Conservation (phyloP, 2,329 filamentous ascomycete genomes). For the Emmonsia crescens region DNA sequence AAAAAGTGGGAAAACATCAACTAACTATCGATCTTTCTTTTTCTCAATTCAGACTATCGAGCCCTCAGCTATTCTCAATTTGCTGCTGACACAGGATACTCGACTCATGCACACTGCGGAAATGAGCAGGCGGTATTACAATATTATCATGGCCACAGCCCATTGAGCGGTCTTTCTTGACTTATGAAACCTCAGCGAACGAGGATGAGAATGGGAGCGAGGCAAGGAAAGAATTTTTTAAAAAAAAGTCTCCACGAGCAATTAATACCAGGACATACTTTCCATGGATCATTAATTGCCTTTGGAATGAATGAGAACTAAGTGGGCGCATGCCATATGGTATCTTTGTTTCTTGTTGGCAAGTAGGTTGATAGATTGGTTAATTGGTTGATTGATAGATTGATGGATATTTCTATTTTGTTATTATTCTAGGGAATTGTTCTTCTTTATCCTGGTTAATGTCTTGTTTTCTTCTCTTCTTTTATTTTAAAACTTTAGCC, state of each 20-base stretch:
- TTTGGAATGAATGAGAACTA: neutral
- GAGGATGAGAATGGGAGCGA: neutral
- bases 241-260: too few relatives aligned
- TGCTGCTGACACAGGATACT: slow-evolving; percentile 57
- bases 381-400: neutral
- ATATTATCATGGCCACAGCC: slow-evolving; percentile 45
- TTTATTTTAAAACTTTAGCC: neutral
- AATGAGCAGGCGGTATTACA: slow-evolving; percentile 58
- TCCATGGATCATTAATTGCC: neutral
- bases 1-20: neutral
- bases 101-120: slow-evolving; percentile 60
- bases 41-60: slow-evolving; percentile 20
- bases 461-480: slow-evolving; percentile 14
- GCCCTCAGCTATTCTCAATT: slow-evolving; percentile 29
- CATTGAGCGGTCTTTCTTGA: slow-evolving; percentile 12
- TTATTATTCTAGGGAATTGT: neutral
- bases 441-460: neutral
- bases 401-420: slow-evolving; percentile 4
- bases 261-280: too few relatives aligned
- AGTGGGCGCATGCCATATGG: neutral
- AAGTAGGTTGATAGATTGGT: neutral
- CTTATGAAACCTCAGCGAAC: neutral
- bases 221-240: neutral
- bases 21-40: neutral
- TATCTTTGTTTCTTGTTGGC: neutral